These are phyloP conservation scores for Coemansia sp. DNA, from an alignment of 192 early-diverging fungal genomes.

Conservation along the genomic window DNA sequence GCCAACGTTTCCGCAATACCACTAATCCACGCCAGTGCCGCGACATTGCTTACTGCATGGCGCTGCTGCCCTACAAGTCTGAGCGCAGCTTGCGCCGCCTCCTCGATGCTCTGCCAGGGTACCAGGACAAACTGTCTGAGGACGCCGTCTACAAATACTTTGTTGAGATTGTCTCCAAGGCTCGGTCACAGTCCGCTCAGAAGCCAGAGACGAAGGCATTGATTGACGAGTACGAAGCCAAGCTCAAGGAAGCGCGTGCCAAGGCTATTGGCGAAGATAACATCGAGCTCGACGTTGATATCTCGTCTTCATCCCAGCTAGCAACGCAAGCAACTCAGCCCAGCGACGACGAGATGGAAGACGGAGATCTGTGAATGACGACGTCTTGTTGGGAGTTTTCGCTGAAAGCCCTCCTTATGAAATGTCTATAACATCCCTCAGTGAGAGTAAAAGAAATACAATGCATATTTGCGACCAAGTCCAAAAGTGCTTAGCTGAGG, in stretches of 20 bases:
- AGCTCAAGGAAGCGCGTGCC: slow-evolving; percentile 69
- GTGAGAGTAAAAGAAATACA: no score
- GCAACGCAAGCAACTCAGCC: slow-evolving; percentile 9
- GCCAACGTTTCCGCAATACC: slow-evolving; percentile 85
- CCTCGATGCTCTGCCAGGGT: slow-evolving; percentile 77
- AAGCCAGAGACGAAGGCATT: slow-evolving; percentile 76
- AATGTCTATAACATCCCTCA: no score
- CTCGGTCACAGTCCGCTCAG: slow-evolving; percentile 47
- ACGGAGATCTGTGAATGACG: slow-evolving; percentile 6
- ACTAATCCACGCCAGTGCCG: slow-evolving; percentile 73
- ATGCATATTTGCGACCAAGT: no score
- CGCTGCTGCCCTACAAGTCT: slow-evolving; percentile 80
- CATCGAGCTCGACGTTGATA: slow-evolving; percentile 15
- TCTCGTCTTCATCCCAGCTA: background rate
- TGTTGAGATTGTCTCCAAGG: slow-evolving; percentile 83
- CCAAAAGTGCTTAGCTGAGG: no score
- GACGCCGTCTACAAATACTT: slow-evolving; percentile 80
- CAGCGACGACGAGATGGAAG: slow-evolving; percentile 15
- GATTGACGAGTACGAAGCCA: slow-evolving; percentile 84
- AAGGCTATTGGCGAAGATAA: slow-evolving; percentile 67
- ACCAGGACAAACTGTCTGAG: slow-evolving; percentile 91
- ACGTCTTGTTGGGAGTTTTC: background rate
- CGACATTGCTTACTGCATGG: slow-evolving; percentile 91
- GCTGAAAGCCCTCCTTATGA: no score
- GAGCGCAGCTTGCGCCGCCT: slow-evolving; percentile 86